These are phyloP conservation scores for Wickerhamiella hasegawae DNA, from an alignment of 805 yeast species.

Conservation along the genomic window DNA sequence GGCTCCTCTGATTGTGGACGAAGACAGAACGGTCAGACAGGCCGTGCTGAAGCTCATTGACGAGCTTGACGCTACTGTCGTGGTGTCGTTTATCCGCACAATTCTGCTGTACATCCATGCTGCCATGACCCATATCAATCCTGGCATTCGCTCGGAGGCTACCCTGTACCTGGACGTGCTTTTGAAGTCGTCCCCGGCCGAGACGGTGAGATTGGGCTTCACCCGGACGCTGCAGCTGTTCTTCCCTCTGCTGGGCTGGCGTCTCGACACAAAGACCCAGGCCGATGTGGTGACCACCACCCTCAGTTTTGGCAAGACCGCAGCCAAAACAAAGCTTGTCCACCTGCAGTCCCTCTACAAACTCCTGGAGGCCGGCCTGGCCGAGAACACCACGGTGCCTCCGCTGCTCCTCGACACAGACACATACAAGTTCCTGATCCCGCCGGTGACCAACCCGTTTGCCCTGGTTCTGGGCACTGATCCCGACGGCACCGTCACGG, in stretches of 20 bases:
- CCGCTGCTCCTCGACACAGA: conserved; percentile 28
- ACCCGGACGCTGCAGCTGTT: conserved; percentile 33
- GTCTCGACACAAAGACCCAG: conserved; percentile 6
- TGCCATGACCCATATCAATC: conserved; percentile 84
- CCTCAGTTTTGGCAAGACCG: conserved; percentile 13
- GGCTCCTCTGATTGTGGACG: conserved; percentile 52
- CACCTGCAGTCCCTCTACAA: conserved; percentile 12
- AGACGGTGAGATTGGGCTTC: conserved; percentile 13
- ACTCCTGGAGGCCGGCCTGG: conserved; percentile 11
- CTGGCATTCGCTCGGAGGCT: conserved; percentile 60
- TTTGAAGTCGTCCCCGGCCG: conserved; percentile 38
- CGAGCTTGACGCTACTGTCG: conserved; percentile 11
- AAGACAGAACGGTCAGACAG: conserved; percentile 46
- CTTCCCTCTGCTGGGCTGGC: conserved; percentile 65
- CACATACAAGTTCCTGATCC: conserved; percentile 36
- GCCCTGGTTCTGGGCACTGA: conserved; percentile 36
- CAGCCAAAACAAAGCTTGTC: conserved; percentile 13
- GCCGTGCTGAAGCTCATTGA: conserved; percentile 31
- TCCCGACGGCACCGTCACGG: conserved; percentile 28
- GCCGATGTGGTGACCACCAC: conserved; percentile 11
- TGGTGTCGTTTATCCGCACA: conserved; percentile 23
- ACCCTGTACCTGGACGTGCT: conserved; percentile 48
- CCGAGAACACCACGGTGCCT: conserved; percentile 6
- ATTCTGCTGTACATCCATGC: conserved; percentile 60
- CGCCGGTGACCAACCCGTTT: conserved; percentile 45